Evolutionary conservation across 1,284 basidiomycete species (phyloP).

Genomic region (Puccinia horiana): DNA sequence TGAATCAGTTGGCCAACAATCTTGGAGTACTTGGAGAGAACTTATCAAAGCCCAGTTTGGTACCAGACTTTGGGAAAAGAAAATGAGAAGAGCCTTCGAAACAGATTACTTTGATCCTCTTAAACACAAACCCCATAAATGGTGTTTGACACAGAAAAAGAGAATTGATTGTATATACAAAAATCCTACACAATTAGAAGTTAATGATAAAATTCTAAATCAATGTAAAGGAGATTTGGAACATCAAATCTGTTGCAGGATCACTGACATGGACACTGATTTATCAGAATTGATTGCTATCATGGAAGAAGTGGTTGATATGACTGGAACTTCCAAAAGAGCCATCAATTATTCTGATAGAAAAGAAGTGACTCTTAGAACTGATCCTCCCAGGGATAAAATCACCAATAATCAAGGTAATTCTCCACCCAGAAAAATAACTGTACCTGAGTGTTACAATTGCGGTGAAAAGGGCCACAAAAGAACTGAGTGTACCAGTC

Average conservation of each 20-base stretch:
- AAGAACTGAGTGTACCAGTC: neutral
- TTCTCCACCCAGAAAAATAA: neutral
- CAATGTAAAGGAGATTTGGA: neutral
- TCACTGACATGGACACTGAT: neutral
- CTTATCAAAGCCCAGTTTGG: neutral
- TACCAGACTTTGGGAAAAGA: neutral
- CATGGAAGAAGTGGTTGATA: slow-evolving; percentile 14
- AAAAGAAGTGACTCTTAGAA: no score
- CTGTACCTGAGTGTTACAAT: neutral
- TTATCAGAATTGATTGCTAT: neutral
- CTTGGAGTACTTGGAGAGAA: neutral
- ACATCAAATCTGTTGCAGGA: neutral
- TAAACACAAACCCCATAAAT: no score
- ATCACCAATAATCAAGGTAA: neutral
- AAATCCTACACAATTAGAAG: neutral
- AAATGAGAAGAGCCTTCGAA: neutral
- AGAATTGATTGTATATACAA: neutral
- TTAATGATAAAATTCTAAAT: slow-evolving; percentile 6
- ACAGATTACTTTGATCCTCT: slow-evolving; percentile 8
- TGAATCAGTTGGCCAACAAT: neutral
- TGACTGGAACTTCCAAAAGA: neutral
- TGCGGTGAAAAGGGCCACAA: slow-evolving; percentile 11
- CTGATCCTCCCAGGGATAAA: neutral
- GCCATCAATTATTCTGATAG: neutral
- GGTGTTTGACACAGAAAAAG: no score